Percentiles rank a stretch among this genome's conserved stretches.
Evolutionary conservation across 495 filamentous ascomycete genomes (phyloP).

Genomic region (Echria macrotheca): DNA sequence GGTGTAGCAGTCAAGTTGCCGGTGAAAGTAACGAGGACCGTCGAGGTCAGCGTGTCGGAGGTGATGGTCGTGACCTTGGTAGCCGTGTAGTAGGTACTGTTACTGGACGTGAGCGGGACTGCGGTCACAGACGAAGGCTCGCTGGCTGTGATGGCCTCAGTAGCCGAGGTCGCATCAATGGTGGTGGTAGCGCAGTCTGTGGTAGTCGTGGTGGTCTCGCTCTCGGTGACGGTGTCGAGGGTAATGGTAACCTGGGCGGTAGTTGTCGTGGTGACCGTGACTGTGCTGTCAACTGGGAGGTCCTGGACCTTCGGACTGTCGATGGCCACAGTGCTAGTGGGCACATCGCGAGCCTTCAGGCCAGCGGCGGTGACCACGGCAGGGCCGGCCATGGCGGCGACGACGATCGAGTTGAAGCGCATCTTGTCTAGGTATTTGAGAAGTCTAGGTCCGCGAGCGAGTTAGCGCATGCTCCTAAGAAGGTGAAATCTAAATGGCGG

Average conservation of each 20-base stretch:
- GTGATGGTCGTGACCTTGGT: too few species aligned
- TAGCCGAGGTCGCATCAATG: too few species aligned
- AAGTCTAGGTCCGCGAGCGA: not conserved
- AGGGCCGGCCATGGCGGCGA: slow-evolving; percentile 4
- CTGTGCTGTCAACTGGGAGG: too few species aligned
- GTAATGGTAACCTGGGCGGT: not conserved
- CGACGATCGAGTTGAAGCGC: slow-evolving; percentile 1
- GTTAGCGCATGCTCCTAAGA: not conserved
- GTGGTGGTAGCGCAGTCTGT: too few species aligned
- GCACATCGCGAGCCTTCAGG: not conserved
- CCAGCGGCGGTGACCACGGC: not conserved
- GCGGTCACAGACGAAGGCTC: too few species aligned
- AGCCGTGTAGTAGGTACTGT: too few species aligned
- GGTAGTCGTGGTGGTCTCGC: not conserved
- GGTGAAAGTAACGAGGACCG: too few species aligned
- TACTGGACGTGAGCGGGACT: too few species aligned
- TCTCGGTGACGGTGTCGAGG: not conserved
- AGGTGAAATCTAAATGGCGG: not conserved
- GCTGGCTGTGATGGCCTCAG: too few species aligned
- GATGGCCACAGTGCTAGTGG: not conserved
- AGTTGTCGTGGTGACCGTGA: too few species aligned
- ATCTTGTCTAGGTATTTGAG: slow-evolving; percentile 2
- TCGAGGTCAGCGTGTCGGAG: too few species aligned
- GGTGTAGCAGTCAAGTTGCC: too few species aligned
- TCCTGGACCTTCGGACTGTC: not conserved